Evolutionary conservation across 805 yeast species (phyloP).

Genomic region (Zygoascus biomembranicola): DNA sequence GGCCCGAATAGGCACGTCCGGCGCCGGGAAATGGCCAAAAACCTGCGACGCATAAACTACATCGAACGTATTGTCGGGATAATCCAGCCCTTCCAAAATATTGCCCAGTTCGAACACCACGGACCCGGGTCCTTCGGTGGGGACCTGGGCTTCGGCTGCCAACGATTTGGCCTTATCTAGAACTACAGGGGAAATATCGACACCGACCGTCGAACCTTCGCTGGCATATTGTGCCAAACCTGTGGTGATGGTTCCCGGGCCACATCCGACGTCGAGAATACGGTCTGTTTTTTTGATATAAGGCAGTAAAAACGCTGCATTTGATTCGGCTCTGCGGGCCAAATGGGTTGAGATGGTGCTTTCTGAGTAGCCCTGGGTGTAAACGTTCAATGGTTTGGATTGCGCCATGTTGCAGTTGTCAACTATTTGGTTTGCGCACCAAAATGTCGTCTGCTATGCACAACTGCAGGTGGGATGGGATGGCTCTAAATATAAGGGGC

Average conservation of each 20-base stretch:
- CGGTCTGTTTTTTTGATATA: constrained; percentile 22
- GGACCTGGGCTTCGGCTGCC: constrained; percentile 7
- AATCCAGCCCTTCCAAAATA: constrained; percentile 26
- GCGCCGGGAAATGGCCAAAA: constrained; percentile 25
- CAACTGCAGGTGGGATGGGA: too few species aligned
- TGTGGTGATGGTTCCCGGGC: constrained; percentile 35
- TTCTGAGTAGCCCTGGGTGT: background rate
- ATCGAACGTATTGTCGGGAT: constrained; percentile 32
- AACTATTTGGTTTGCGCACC: too few species aligned
- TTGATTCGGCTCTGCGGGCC: background rate
- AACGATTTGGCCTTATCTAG: constrained; percentile 23
- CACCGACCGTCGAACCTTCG: constrained; percentile 27
- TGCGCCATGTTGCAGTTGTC: too few species aligned
- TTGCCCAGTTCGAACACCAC: constrained; percentile 27
- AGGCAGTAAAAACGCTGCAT: constrained; percentile 23
- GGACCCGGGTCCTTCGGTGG: background rate
- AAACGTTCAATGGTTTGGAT: background rate
- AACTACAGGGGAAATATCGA: constrained; percentile 28
- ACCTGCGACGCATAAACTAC: constrained; percentile 34
- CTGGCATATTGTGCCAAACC: constrained; percentile 29
- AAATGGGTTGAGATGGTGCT: background rate
- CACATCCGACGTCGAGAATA: constrained; percentile 36
- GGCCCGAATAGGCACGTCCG: constrained; percentile 27
- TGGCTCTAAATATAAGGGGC: too few species aligned
- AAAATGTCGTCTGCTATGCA: too few species aligned